phyloP scores from a whole-genome alignment of 2,329 filamentous ascomycete species.

The Colletotrichum caudatum region DNA sequence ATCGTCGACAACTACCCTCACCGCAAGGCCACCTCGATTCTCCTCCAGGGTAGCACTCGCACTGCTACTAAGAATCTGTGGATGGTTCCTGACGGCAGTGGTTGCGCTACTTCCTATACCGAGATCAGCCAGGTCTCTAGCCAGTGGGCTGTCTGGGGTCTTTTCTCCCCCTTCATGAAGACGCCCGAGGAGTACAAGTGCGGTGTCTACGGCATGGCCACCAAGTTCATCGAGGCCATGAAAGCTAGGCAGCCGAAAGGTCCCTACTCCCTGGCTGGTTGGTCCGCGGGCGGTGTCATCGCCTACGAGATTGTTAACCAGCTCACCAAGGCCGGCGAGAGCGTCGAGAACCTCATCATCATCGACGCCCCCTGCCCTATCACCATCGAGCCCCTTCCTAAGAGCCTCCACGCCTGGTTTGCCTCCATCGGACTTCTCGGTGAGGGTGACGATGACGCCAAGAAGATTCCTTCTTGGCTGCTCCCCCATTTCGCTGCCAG shows the following conservation, averaged over 20 bases:
- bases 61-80: conserved; percentile 61
- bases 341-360: conserved; percentile 70
- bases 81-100: conserved; percentile 68
- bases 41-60: conserved; percentile 63
- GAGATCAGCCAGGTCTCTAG: conserved; percentile 65
- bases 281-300: conserved; percentile 82
- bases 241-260: conserved; percentile 76
- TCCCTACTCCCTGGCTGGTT: conserved; percentile 76
- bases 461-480: conserved; percentile 78
- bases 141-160: conserved; percentile 64
- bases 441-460: conserved; percentile 62
- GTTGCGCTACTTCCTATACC: conserved; percentile 75
- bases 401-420: conserved; percentile 76
- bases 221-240: conserved; percentile 67
- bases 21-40: conserved; percentile 61
- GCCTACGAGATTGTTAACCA: conserved; percentile 75
- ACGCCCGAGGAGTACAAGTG: conserved; percentile 67
- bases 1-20: conserved; percentile 60
- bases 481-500: conserved; percentile 79
- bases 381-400: conserved; percentile 75
- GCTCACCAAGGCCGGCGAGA: conserved; percentile 67
- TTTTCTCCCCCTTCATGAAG: conserved; percentile 74
- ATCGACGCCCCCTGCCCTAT: conserved; percentile 76
- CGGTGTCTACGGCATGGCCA: conserved; percentile 66
- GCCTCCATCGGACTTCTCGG: conserved; percentile 78